Evolutionary conservation across 192 early-diverging fungal species (phyloP).

Genomic region (Polychytrium aggregatum): DNA sequence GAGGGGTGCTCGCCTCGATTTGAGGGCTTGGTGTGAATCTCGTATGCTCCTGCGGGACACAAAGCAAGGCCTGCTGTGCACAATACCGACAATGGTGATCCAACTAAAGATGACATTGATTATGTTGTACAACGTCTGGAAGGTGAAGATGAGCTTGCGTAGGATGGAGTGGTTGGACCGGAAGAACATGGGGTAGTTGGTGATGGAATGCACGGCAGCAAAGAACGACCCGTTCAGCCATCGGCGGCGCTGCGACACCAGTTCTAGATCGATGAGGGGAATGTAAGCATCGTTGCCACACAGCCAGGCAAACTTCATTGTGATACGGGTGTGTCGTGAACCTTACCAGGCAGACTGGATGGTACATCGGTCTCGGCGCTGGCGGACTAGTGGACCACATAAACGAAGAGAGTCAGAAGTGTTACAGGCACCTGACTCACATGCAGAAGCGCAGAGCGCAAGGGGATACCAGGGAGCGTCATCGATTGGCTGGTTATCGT

Average conservation of each 20-base stretch:
- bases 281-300: too few relatives aligned
- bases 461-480: slow-evolving; percentile 27
- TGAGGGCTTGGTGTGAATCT: too few relatives aligned
- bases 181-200: slow-evolving; percentile 63
- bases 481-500: slow-evolving; percentile 45
- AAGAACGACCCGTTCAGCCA: slow-evolving; percentile 95
- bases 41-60: slow-evolving; percentile 34
- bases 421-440: too few relatives aligned
- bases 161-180: slow-evolving; percentile 58
- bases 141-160: slow-evolving; percentile 55
- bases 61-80: slow-evolving; percentile 15
- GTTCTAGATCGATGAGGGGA: slow-evolving; percentile 54
- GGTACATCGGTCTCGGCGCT: slow-evolving; percentile 87
- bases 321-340: too few relatives aligned
- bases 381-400: slow-evolving; percentile 64
- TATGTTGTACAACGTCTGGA: slow-evolving; percentile 72
- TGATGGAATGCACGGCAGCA: slow-evolving; percentile 73
- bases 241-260: slow-evolving; percentile 89
- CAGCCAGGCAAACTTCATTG: slow-evolving; percentile 44
- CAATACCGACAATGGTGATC: slow-evolving; percentile 22
- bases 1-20: too few relatives aligned
- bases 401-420: too few relatives aligned
- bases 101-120: slow-evolving; percentile 64
- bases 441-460: too few relatives aligned
- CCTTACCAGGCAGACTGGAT: slow-evolving; percentile 59